Evolutionary conservation across 2,329 filamentous ascomycete species (phyloP).

Genomic region (Penicillium sp.): DNA sequence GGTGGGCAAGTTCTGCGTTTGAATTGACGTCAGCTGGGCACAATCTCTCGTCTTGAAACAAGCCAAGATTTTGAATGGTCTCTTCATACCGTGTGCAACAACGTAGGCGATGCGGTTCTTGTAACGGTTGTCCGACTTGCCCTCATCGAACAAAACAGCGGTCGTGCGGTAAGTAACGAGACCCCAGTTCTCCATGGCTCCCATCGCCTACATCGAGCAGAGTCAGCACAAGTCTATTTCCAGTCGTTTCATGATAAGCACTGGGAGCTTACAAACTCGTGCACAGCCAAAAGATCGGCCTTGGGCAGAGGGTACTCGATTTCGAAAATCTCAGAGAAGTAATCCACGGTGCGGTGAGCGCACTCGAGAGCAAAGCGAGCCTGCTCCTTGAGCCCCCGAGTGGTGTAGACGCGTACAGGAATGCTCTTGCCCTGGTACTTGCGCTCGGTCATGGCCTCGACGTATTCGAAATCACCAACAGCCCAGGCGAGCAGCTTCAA

Average conservation of each 20-base stretch:
- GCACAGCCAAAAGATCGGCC: conserved; percentile 81
- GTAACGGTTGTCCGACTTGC: conserved; percentile 81
- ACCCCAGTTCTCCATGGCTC: conserved; percentile 95
- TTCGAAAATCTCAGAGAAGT: conserved; percentile 88
- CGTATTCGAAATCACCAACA: conserved; percentile 92
- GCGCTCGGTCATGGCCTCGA: conserved; percentile 83
- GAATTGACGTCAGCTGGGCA: neutral
- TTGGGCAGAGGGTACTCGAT: conserved; percentile 93
- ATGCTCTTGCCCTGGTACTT: conserved; percentile 87
- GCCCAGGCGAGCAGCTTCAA: conserved; percentile 82
- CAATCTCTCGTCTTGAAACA: neutral
- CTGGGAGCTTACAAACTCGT: conserved; percentile 71
- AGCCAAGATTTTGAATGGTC: neutral
- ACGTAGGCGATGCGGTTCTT: conserved; percentile 95
- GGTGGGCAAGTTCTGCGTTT: conserved; percentile 71
- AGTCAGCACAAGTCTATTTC: conserved; percentile 27
- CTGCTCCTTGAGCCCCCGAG: conserved; percentile 86
- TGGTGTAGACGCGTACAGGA: conserved; percentile 93
- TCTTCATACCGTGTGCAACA: conserved; percentile 66
- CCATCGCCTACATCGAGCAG: conserved; percentile 40
- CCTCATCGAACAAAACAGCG: conserved; percentile 91
- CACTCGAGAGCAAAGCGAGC: conserved; percentile 84
- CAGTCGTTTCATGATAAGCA: neutral
- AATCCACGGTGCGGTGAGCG: conserved; percentile 88
- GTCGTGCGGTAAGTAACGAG: conserved; percentile 94